Conservation (phyloP, 495 filamentous ascomycete genomes). For the Lineolata rhizophorae region DNA sequence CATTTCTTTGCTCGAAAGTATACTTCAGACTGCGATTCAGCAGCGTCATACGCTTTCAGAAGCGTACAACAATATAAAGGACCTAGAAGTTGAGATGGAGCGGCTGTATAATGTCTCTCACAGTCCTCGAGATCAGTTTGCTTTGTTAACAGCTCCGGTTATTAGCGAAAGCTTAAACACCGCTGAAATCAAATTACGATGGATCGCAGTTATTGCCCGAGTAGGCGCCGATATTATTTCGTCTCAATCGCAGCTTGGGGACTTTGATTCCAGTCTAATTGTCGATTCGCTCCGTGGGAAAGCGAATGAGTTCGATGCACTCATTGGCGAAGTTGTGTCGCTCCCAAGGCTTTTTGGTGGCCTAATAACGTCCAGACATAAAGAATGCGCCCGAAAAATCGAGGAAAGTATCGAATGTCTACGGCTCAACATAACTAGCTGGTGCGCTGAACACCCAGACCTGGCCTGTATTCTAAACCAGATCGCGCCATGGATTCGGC, state of each 20-base stretch:
- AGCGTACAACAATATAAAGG: slow-evolving; percentile 1
- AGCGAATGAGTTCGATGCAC: background rate
- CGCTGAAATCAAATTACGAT: no score
- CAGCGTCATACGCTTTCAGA: slow-evolving; percentile 28
- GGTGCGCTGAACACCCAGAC: background rate
- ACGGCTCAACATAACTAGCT: background rate
- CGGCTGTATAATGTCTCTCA: background rate
- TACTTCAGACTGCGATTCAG: slow-evolving; percentile 41
- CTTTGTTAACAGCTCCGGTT: no score
- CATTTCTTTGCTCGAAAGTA: slow-evolving; percentile 59
- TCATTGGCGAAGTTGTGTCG: background rate
- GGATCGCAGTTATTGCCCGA: no score
- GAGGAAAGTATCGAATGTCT: background rate
- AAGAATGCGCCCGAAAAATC: background rate
- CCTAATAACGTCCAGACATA: background rate
- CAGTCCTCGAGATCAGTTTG: no score
- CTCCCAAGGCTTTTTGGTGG: background rate
- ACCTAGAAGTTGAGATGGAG: background rate
- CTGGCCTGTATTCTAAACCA: background rate
- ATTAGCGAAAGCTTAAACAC: no score
- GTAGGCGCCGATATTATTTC: no score
- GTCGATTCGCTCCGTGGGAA: background rate
- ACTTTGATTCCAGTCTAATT: slow-evolving; percentile 6
- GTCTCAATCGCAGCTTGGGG: slow-evolving; percentile 12
- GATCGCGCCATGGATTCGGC: background rate